Evolutionary conservation across 75 land plant species (phyloP), one percentile per base, ranked within the genome.

Genomic region (Pseudotsuga menziesii): DNA sequence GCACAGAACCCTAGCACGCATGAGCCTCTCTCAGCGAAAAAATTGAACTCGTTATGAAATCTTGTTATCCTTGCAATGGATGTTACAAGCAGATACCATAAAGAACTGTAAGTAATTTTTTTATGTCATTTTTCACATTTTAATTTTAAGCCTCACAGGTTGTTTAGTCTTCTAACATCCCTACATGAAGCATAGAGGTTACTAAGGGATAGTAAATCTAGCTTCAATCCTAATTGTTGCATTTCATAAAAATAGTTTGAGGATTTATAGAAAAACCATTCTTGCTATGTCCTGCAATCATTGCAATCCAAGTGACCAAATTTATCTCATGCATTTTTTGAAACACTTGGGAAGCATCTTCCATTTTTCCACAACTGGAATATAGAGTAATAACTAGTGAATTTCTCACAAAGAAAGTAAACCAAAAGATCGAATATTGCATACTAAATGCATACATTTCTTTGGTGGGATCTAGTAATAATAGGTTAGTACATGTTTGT

Each of bases 271-370:
- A 82, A 13, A 67, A 35, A 25, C 56, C 54, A 59, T 74, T 80
- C 63, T 87, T 84, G 3, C 62, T 81, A 35, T 83, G 84, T 13
- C 88, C 91, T 4, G 88, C 83, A 52, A 91, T 78, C 9, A 77
- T 66, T 29, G 91, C 89, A 25, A 89, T 91, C 91, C 94, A 91
- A 52, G 91, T 82, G 35, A 91, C 75, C 48, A 87, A 81, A 82
- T 87, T 91, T 56, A 80, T 82, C 5, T 77, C 81, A 23, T 44
- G 7, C 89, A 91, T 83, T 62, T 83, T 85, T n/a, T 87, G 78
- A 58, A 91, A 91, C 60, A 85, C 86, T 32, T 57, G 62, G 41
- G 35, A 77, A 39, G 89, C 91, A 32, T 78, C 81, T 39, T 48
- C 56, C 56, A 41, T 22, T 48, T 76, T 73, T 19, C 79, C 89